phyloP scores from a whole-genome alignment of 371 early-diverging fungal genomes.

The Basidiobolus meristosporus region DNA sequence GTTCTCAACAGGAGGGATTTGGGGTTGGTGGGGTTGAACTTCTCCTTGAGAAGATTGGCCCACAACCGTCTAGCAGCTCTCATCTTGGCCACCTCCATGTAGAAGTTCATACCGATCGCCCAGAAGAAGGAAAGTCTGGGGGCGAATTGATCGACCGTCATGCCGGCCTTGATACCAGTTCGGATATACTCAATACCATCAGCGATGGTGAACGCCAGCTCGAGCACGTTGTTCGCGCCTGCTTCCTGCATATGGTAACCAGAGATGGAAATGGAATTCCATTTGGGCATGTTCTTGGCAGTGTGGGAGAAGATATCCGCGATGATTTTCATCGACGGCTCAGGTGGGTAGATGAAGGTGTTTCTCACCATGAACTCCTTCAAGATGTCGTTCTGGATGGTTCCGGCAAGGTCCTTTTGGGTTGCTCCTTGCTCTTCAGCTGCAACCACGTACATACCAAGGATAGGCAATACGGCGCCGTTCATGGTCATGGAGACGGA shows the following conservation, averaged over 20 bases:
- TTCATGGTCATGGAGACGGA: constrained; percentile 86
- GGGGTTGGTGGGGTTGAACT: constrained; percentile 44
- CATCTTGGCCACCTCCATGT: constrained; percentile 84
- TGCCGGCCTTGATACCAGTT: constrained; percentile 48
- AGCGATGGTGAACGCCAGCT: constrained; percentile 72
- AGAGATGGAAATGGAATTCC: constrained; percentile 78
- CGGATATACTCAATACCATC: constrained; percentile 67
- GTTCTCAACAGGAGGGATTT: constrained; percentile 63
- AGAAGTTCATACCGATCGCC: constrained; percentile 83
- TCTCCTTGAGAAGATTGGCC: constrained; percentile 58
- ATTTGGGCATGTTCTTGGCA: constrained; percentile 73
- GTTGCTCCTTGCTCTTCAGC: constrained; percentile 67
- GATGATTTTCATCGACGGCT: constrained; percentile 65
- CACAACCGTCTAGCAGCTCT: constrained; percentile 68
- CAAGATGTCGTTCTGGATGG: constrained; percentile 76
- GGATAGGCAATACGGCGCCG: constrained; percentile 71
- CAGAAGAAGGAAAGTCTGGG: constrained; percentile 80
- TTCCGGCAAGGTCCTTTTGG: constrained; percentile 55
- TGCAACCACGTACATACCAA: constrained; percentile 78
- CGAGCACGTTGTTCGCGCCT: constrained; percentile 65
- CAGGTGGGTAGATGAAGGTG: constrained; percentile 76
- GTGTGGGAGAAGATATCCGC: constrained; percentile 71
- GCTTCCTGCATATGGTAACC: constrained; percentile 85
- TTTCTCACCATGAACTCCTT: constrained; percentile 87
- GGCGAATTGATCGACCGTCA: constrained; percentile 71